These are phyloP conservation scores for Puccinia horiana DNA, from an alignment of 1,284 basidiomycete genomes.

Conservation along the genomic window DNA sequence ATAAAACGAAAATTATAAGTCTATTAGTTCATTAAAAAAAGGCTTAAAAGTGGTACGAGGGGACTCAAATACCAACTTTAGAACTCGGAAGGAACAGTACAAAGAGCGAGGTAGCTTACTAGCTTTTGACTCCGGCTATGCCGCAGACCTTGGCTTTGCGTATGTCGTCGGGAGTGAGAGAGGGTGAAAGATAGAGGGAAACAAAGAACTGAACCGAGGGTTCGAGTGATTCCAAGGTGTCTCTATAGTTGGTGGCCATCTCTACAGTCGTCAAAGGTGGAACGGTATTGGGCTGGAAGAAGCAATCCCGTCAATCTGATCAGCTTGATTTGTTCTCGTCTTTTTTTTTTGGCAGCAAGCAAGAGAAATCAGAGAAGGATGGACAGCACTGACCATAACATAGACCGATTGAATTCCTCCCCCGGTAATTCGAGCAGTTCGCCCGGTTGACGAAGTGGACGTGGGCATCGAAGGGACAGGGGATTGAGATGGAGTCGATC, in stretches of 20 bases:
- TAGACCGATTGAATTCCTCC: conserved; percentile 92
- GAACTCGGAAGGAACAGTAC: background rate
- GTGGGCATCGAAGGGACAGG: conserved; percentile 68
- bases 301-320: background rate
- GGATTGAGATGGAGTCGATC: background rate
- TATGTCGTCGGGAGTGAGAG: conserved; percentile 87
- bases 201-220: conserved; percentile 83
- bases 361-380: no score
- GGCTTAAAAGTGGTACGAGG: background rate
- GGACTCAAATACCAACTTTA: background rate
- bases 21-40: background rate
- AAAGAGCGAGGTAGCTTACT: conserved; percentile 31
- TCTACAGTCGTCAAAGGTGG: conserved; percentile 87
- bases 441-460: conserved; percentile 90
- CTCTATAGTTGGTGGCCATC: conserved; percentile 78
- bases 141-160: conserved; percentile 80
- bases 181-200: conserved; percentile 90
- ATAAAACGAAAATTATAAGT: background rate
- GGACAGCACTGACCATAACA: conserved; percentile 70
- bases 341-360: no score
- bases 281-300: conserved; percentile 73
- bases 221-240: conserved; percentile 73
- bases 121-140: conserved; percentile 62
- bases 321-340: background rate
- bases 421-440: conserved; percentile 70